phyloP scores from a whole-genome alignment of 108 stramenopile species.

The Cyclotella sp. region DNA sequence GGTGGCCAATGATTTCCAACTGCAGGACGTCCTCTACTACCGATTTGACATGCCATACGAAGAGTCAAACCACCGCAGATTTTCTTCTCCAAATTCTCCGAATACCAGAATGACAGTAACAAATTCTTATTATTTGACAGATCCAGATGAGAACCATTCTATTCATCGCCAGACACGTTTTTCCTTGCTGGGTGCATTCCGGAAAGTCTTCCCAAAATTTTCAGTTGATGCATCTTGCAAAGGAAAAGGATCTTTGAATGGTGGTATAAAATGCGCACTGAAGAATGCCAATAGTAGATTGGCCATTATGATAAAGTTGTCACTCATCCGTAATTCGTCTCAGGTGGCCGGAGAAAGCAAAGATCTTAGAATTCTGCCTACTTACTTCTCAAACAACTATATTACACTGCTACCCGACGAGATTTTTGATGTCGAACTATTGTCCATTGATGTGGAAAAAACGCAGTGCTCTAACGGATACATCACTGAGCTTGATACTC shows the following conservation, averaged over 20 bases:
- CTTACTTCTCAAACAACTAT: conserved; percentile 34
- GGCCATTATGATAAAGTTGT: conserved; percentile 34
- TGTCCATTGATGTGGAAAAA: neutral
- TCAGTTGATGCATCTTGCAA: conserved; percentile 23
- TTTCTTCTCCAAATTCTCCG: neutral
- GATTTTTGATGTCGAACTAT: conserved; percentile 6
- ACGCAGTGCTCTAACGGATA: conserved; percentile 13
- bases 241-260: neutral
- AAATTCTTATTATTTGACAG: conserved; percentile 34
- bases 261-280: conserved; percentile 24
- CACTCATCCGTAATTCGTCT: conserved; percentile 14
- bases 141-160: conserved; percentile 12
- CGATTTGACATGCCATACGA: conserved; percentile 18
- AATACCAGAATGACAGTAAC: conserved; percentile 3
- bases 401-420: conserved; percentile 40
- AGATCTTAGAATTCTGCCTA: conserved; percentile 25
- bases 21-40: conserved; percentile 32
- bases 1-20: neutral
- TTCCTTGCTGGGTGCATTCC: conserved; percentile 26
- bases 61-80: neutral
- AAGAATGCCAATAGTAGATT: conserved; percentile 11
- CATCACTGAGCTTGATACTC: neutral
- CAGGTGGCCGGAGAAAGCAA: neutral
- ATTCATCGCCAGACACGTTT: conserved; percentile 24
- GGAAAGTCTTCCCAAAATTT: conserved; percentile 22